These are phyloP conservation scores for Nannizzia gypsea DNA, from an alignment of 2,329 filamentous ascomycete species.

Conservation along the genomic window DNA sequence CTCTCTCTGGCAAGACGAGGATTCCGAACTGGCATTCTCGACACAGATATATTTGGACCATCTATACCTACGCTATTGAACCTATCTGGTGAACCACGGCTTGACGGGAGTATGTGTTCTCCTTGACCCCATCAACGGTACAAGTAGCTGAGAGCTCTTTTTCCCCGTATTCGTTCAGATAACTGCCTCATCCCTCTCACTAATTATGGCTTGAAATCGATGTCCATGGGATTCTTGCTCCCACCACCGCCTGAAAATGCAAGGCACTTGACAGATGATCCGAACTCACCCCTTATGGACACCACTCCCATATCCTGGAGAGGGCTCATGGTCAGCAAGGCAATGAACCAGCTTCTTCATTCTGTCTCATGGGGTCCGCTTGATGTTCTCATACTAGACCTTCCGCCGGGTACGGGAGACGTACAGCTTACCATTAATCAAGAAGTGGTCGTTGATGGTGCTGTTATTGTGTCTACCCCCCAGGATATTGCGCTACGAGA, in stretches of 20 bases:
- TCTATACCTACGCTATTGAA: constrained; percentile 85
- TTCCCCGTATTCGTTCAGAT: constrained; percentile 18
- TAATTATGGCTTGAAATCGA: constrained; percentile 92
- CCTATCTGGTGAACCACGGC: constrained; percentile 62
- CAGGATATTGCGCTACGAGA: constrained; percentile 89
- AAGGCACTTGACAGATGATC: constrained; percentile 18
- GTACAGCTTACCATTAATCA: constrained; percentile 95
- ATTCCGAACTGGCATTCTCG: constrained; percentile 73
- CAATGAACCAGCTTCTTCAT: constrained; percentile 85
- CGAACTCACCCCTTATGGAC: constrained; percentile 28
- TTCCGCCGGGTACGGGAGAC: constrained; percentile 90
- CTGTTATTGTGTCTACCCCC: constrained; percentile 78
- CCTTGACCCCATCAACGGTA: not conserved
- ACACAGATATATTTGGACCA: constrained; percentile 93
- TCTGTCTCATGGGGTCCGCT: constrained; percentile 88
- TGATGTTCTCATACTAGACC: constrained; percentile 77
- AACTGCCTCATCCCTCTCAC: constrained; percentile 66
- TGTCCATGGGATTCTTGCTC: constrained; percentile 96
- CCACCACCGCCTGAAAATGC: constrained; percentile 43
- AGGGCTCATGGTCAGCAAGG: constrained; percentile 95
- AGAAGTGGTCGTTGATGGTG: constrained; percentile 77
- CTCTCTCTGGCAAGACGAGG: constrained; percentile 74
- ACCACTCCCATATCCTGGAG: constrained; percentile 81
- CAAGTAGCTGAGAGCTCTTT: not conserved
- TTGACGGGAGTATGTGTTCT: constrained; percentile 53